A percentile compares a stretch with the other conserved stretches of the same genome.
Conservation (phyloP, 1,284 basidiomycete species). For the Moniliophthora roreri region DNA sequence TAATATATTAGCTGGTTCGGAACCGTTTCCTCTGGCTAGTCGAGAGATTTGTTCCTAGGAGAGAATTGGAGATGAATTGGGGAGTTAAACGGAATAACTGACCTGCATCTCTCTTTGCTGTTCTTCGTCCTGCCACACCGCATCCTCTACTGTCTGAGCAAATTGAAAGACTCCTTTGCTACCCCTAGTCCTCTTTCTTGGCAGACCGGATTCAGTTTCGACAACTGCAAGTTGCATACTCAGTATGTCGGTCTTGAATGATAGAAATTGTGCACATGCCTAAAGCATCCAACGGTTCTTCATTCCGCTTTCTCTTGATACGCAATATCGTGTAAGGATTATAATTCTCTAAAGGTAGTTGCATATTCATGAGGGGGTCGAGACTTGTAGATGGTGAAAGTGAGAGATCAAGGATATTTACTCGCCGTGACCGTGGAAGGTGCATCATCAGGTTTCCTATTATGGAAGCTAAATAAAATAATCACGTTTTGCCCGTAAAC, state of each 20-base stretch:
- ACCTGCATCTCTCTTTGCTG: slow-evolving; percentile 63
- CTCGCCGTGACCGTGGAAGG: background rate
- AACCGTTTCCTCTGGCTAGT: slow-evolving; percentile 33
- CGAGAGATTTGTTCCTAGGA: slow-evolving; percentile 51
- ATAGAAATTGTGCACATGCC: slow-evolving; percentile 39
- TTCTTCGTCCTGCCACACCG: slow-evolving; percentile 61
- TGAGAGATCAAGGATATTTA: background rate
- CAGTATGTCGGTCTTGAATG: background rate
- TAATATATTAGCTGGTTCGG: slow-evolving; percentile 10
- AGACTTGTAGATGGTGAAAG: background rate
- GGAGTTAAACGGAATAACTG: slow-evolving; percentile 10
- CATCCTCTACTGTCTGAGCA: slow-evolving; percentile 71
- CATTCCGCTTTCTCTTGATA: slow-evolving; percentile 76
- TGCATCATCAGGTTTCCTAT: too few species aligned
- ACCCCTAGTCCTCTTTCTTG: slow-evolving; percentile 60
- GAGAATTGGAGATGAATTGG: slow-evolving; percentile 4
- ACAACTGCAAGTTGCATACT: slow-evolving; percentile 11
- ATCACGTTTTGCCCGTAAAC: too few species aligned
- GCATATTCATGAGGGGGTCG: background rate
- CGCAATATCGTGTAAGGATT: slow-evolving; percentile 67
- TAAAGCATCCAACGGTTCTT: slow-evolving; percentile 76
- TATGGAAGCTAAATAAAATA: background rate
- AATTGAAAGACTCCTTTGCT: slow-evolving; percentile 72
- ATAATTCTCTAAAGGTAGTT: background rate
- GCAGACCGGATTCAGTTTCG: slow-evolving; percentile 65